Evolutionary conservation across 2,329 filamentous ascomycete species (phyloP), one percentile per base, ranked within the genome.

Genomic region (Pleomassaria siparia): DNA sequence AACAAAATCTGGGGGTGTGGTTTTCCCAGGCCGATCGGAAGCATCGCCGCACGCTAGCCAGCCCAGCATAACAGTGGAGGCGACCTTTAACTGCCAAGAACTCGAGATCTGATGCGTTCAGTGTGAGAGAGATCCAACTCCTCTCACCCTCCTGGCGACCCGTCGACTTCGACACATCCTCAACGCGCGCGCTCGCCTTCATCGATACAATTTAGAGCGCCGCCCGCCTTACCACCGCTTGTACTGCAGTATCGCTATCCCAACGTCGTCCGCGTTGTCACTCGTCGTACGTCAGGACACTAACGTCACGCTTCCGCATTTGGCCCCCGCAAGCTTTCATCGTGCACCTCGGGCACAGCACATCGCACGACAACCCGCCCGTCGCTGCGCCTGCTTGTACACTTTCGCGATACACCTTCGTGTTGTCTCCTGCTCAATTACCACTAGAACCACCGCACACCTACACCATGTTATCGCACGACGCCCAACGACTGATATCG

Each of bases 381-480:
- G 62, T 51, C 25, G 54, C 54, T 51, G 60, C 56, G 58, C 58
- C 56, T 32, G 36, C 37, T 36, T 39, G 26, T 29, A 40, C 21
- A 18, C 43, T 20, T 32, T 18, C 15, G 16, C 35, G 33, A 40
- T 26, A 24, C 13, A 47, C 53, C 56, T 24, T 40, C 50, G 42
- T n/a, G 33, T 33, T 39, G 16, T 28, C 47, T 26, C 3, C 12
- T 37, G 7, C 16, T 20, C 33, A 15, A 12, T 21, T 26, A 7
- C 46, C 44, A 40, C 47, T 40, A 42, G 44, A 30, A 44, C 42
- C 40, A 36, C 37, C 32, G 24, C 32, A 35, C 49, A 16, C 43
- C 50, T 46, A 50, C 52, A 55, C 47, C 44, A 70, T 72, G 68
- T 59, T 65, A 44, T 59, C 64, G 49, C 66, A 63, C 55, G 59